These are phyloP conservation scores for Daedaleopsis sinensis DNA, from an alignment of 768 basidiomycete species.

Conservation along the genomic window DNA sequence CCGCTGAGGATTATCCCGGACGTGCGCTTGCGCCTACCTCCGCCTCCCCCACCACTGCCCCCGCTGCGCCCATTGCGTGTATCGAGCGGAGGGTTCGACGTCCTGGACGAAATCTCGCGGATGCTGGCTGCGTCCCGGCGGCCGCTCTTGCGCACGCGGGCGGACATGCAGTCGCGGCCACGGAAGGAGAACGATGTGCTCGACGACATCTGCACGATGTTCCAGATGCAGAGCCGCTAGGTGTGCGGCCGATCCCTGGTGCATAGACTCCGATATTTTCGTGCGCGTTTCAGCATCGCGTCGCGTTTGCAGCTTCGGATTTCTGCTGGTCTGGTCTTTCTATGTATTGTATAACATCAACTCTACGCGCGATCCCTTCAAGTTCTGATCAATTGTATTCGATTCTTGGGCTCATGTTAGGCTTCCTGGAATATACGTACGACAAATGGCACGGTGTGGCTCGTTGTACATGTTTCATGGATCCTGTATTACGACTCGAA, in stretches of 20 bases:
- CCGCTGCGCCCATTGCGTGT: slow-evolving; percentile 2
- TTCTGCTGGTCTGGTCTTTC: too few species aligned
- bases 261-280: background rate
- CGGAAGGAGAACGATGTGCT: slow-evolving; percentile 12
- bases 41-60: slow-evolving; percentile 4
- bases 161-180: background rate
- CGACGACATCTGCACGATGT: slow-evolving; percentile 12
- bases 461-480: too few species aligned
- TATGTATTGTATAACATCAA: too few species aligned
- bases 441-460: too few species aligned
- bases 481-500: too few species aligned
- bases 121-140: slow-evolving; percentile 4
- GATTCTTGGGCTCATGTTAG: too few species aligned
- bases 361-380: too few species aligned
- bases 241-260: background rate
- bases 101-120: slow-evolving; percentile 12
- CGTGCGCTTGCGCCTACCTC: background rate
- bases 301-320: too few species aligned
- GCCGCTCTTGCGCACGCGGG: slow-evolving; percentile 3
- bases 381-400: too few species aligned
- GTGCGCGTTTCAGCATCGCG: too few species aligned
- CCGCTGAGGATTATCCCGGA: background rate
- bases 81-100: background rate
- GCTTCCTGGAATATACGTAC: too few species aligned
- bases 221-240: background rate